Percentiles rank a stretch among this genome's conserved stretches.
phyloP scores from a whole-genome alignment of 495 filamentous ascomycete genomes.

The Penicillium ucsense region DNA sequence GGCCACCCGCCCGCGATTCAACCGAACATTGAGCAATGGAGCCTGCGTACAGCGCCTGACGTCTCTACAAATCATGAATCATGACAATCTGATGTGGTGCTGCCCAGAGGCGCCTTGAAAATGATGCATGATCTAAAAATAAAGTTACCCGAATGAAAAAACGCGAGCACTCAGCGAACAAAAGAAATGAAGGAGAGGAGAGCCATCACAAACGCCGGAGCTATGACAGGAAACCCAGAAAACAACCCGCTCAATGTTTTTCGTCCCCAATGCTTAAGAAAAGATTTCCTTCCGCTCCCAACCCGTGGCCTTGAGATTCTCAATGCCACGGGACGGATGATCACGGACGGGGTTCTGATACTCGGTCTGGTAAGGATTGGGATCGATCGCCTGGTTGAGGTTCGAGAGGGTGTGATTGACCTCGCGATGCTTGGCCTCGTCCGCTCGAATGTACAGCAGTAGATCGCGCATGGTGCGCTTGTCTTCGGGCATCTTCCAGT shows the following conservation, averaged over 20 bases:
- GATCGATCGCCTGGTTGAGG: slow-evolving; percentile 69
- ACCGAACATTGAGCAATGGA: no score
- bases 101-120: no score
- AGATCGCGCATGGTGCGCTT: slow-evolving; percentile 76
- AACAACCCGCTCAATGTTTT: neutral
- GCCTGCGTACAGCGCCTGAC: no score
- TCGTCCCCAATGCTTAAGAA: neutral
- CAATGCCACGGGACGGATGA: slow-evolving; percentile 62
- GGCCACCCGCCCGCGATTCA: no score
- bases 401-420: slow-evolving; percentile 94
- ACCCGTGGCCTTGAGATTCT: slow-evolving; percentile 55
- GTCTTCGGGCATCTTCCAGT: slow-evolving; percentile 89
- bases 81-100: no score
- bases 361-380: slow-evolving; percentile 77
- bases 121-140: no score
- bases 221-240: neutral
- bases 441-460: slow-evolving; percentile 78
- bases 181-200: neutral
- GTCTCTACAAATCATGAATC: no score
- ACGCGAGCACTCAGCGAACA: no score
- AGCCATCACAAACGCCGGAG: neutral
- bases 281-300: slow-evolving; percentile 76
- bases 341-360: slow-evolving; percentile 57
- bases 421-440: slow-evolving; percentile 94
- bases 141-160: no score